Percentiles rank a stretch among this genome's conserved stretches.
Conservation (phyloP, 257 asterid genomes). For the Buddleja alternifolia region DNA sequence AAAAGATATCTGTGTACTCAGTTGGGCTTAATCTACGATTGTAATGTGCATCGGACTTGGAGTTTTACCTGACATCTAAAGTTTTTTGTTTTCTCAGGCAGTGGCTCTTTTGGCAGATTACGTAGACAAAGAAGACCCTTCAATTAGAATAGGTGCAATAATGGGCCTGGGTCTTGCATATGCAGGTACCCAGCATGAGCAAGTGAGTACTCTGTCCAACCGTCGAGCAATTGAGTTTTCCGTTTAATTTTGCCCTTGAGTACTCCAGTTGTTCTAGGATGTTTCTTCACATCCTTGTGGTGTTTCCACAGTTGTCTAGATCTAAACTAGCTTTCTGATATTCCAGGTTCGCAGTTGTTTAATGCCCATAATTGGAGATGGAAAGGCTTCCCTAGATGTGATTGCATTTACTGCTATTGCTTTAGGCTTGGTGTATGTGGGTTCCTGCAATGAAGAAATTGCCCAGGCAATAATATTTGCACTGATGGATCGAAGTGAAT, state of each 20-base stretch:
- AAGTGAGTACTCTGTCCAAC: constrained; percentile 45
- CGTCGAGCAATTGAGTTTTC: neutral
- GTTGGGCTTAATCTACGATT: constrained; percentile 8
- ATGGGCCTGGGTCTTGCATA: constrained; percentile 98
- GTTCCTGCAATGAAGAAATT: constrained; percentile 91
- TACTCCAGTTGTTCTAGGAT: neutral
- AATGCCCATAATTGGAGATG: constrained; percentile 75
- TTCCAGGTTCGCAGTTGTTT: constrained; percentile 66
- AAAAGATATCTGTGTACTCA: neutral
- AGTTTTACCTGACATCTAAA: constrained; percentile 17
- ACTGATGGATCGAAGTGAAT: constrained; percentile 85
- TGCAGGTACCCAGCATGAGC: constrained; percentile 90
- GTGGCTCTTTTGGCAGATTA: constrained; percentile 84
- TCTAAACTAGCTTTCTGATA: constrained; percentile 24
- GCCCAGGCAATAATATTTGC: constrained; percentile 89
- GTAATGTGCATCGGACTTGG: neutral
- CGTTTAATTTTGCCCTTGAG: neutral
- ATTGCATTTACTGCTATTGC: constrained; percentile 90
- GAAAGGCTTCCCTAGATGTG: constrained; percentile 80
- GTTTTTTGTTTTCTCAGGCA: constrained; percentile 58
- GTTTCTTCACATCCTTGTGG: neutral
- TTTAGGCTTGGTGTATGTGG: constrained; percentile 83
- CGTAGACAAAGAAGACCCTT: constrained; percentile 73
- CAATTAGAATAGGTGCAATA: constrained; percentile 88
- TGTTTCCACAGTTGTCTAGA: constrained; percentile 13